A percentile compares a stretch with the other conserved stretches of the same genome.
phyloP scores from a whole-genome alignment of 202 grass and related monocot species.

The Hordeum pubiflorum region DNA sequence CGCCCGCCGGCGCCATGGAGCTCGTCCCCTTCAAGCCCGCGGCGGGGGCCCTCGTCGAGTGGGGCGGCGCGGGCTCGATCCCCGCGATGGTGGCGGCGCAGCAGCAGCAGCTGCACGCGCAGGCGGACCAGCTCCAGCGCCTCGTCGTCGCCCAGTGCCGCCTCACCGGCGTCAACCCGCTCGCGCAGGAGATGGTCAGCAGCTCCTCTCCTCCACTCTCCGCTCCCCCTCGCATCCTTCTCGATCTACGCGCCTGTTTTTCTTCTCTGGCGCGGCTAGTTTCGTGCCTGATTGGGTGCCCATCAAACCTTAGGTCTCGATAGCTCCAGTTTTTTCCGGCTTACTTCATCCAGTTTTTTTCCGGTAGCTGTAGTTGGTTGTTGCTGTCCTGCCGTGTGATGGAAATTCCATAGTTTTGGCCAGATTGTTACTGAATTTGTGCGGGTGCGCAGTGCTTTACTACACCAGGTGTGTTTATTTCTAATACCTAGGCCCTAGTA shows the following conservation, averaged over 20 bases:
- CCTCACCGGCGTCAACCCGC: conserved; percentile 84
- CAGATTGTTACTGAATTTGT: neutral
- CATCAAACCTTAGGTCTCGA: neutral
- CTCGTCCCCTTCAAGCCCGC: conserved; percentile 59
- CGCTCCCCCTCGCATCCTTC: neutral
- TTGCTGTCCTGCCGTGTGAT: neutral
- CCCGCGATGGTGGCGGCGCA: conserved; percentile 49
- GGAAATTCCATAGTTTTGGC: neutral
- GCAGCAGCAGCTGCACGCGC: conserved; percentile 53
- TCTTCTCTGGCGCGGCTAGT: neutral
- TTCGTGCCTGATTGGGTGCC: neutral
- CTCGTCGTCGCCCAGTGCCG: conserved; percentile 75
- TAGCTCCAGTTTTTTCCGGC: too few species aligned
- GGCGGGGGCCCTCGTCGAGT: conserved; percentile 44
- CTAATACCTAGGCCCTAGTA: neutral
- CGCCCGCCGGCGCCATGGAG: conserved; percentile 48
- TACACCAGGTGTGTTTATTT: neutral
- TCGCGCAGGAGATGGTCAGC: conserved; percentile 89
- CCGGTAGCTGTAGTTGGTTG: neutral
- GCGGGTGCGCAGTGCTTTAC: neutral
- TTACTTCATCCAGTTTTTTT: neutral
- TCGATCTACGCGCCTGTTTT: neutral
- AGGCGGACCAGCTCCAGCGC: conserved; percentile 64
- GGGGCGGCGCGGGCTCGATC: conserved; percentile 39
- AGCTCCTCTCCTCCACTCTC: neutral